Percentiles rank a stretch among this genome's conserved stretches.
Conservation (phyloP, 2,329 filamentous ascomycete genomes). For the Bipolaris sorokiniana region DNA sequence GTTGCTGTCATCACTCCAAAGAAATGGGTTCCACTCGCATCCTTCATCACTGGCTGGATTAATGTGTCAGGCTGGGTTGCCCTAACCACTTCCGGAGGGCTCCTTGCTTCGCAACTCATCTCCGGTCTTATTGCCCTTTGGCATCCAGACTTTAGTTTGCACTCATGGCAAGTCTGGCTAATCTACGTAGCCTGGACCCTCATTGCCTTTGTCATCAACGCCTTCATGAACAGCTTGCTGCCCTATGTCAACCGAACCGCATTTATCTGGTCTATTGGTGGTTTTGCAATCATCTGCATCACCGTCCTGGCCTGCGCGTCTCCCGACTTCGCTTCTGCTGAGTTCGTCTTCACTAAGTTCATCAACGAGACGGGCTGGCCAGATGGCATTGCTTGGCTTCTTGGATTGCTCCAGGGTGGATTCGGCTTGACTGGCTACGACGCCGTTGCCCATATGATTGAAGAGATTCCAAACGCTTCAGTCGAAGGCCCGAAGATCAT, state of each 20-base stretch:
- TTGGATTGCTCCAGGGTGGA: slow-evolving; percentile 60
- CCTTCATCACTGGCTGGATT: slow-evolving; percentile 76
- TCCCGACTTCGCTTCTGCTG: slow-evolving; percentile 67
- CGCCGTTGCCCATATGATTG: slow-evolving; percentile 62
- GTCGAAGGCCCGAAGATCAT: slow-evolving; percentile 69
- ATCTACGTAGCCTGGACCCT: slow-evolving; percentile 71
- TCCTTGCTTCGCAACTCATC: slow-evolving; percentile 71
- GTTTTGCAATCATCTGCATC: slow-evolving; percentile 73
- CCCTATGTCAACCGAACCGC: slow-evolving; percentile 71
- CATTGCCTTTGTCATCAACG: slow-evolving; percentile 68
- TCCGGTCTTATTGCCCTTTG: slow-evolving; percentile 69
- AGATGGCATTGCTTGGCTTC: slow-evolving; percentile 65
- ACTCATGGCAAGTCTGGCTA: slow-evolving; percentile 75
- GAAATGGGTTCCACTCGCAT: slow-evolving; percentile 65
- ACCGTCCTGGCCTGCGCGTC: slow-evolving; percentile 70
- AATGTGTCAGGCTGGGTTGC: slow-evolving; percentile 73
- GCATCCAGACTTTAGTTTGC: slow-evolving; percentile 61
- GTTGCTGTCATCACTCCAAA: slow-evolving; percentile 69
- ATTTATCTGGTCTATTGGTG: slow-evolving; percentile 72
- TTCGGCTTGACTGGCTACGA: slow-evolving; percentile 63
- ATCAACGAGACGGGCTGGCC: slow-evolving; percentile 74
- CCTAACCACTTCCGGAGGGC: slow-evolving; percentile 69
- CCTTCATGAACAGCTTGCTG: slow-evolving; percentile 66
- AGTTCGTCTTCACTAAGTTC: slow-evolving; percentile 71
- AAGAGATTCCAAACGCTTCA: slow-evolving; percentile 65